phyloP scores from a whole-genome alignment of 2,329 filamentous ascomycete genomes.

The Fusarium miscanthi region DNA sequence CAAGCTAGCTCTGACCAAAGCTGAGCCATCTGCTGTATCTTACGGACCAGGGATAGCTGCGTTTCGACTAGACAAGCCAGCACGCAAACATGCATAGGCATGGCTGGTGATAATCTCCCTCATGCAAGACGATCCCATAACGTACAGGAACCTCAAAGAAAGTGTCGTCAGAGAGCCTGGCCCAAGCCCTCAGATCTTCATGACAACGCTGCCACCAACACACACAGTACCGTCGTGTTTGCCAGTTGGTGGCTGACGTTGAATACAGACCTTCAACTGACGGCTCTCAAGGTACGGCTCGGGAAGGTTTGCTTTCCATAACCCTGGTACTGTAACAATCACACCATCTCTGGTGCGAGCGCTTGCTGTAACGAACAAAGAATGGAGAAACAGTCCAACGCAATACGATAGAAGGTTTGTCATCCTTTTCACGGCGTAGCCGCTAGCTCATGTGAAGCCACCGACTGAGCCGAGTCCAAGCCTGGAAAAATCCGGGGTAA shows the following conservation, averaged over 20 bases:
- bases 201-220: conserved; percentile 8
- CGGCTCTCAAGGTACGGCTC: conserved; percentile 19
- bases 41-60: conserved; percentile 15
- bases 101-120: conserved; percentile 12
- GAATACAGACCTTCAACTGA: conserved; percentile 4
- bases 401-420: background rate
- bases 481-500: conserved; percentile 36
- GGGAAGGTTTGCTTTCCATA: conserved; percentile 17
- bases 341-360: conserved; percentile 7
- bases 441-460: conserved; percentile 21
- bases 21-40: background rate
- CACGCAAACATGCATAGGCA: conserved; percentile 11
- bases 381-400: background rate
- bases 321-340: conserved; percentile 25
- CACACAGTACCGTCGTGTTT: conserved; percentile 10
- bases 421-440: conserved; percentile 13
- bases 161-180: conserved; percentile 27
- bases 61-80: conserved; percentile 24
- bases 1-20: background rate
- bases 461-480: conserved; percentile 19
- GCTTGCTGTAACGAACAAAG: conserved; percentile 1
- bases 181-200: conserved; percentile 31
- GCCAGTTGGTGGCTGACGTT: conserved; percentile 20
- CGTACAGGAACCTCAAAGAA: conserved; percentile 15
- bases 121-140: conserved; percentile 20